phyloP scores from a whole-genome alignment of 139 green algal genomes.

The Dunaliella sp. region DNA sequence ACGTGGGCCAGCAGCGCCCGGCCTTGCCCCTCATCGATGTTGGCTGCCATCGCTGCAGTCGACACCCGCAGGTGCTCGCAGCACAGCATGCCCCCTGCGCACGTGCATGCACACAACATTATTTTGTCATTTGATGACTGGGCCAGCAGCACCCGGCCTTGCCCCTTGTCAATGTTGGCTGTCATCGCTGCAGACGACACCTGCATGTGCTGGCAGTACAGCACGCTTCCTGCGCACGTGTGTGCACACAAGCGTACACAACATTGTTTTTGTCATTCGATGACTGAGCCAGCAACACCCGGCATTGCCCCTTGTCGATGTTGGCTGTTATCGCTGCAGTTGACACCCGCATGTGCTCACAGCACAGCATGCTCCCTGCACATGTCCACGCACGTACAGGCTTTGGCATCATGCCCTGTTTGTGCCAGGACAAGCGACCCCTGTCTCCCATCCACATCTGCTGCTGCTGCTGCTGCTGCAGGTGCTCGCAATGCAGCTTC shows the following conservation, averaged over 20 bases:
- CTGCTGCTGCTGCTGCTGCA: too few relatives aligned
- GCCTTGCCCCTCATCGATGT: conserved; percentile 61
- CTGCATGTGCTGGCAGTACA: conserved; percentile 68
- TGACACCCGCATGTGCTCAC: conserved; percentile 59
- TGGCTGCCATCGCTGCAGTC: conserved; percentile 51
- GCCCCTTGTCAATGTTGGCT: conserved; percentile 64
- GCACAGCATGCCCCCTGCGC: conserved; percentile 71
- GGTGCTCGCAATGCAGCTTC: too few relatives aligned
- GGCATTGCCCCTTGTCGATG: conserved; percentile 59
- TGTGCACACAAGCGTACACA: too few relatives aligned
- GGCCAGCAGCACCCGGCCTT: conserved; percentile 8
- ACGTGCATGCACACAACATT: too few relatives aligned
- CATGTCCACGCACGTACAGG: too few relatives aligned
- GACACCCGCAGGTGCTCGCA: conserved; percentile 60
- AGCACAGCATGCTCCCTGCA: conserved; percentile 70
- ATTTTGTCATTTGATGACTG: too few relatives aligned
- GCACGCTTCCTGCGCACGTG: conserved; percentile 64
- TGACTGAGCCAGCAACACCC: not conserved
- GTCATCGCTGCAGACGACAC: conserved; percentile 49
- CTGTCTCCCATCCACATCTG: too few relatives aligned
- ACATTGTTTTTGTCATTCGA: too few relatives aligned
- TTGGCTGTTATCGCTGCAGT: conserved; percentile 52
- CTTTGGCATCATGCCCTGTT: too few relatives aligned
- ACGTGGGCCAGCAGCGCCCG: not conserved
- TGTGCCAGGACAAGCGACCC: too few relatives aligned